Evolutionary conservation across 2,329 filamentous ascomycete genomes (phyloP), one percentile per base, ranked within the genome.

Genomic region (Alternaria ethzedia): DNA sequence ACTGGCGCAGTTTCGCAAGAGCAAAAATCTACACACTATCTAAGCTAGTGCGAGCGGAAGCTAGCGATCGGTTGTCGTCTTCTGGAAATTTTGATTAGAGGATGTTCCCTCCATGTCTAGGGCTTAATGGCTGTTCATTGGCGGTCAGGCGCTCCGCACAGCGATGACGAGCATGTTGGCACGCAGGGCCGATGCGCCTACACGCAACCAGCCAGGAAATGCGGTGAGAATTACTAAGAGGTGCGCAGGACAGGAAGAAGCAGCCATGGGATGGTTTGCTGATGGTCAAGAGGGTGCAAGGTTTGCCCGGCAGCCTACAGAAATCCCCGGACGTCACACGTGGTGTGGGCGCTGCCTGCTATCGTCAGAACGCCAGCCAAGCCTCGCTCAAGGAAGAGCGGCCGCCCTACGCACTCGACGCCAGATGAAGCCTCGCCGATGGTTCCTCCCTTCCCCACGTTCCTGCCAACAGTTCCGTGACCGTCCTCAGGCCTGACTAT

Each of bases 351-450:
- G 57, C 41, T 25, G 51, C 58, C 36, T 41, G 52, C 26, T 30
- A 52, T 58, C 46, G 59, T 52, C 47, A 12, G 21, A 59, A 67
- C 59, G 65, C 60, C 61, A 52, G 57, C 57, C 54, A 58, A 62
- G 59, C n/a, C 55, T 55, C 63, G 30, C 36, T 41, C 60, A 47
- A 59, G 56, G 58, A 64, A 61, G 58, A 61, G 59, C 60, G 59
- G 61, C 63, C 10, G 52, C 61, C 59, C 54, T 66, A 55, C 55
- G 54, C 59, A 62, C 28, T 47, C 30, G 23, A 36, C 54, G 59
- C 45, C 63, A 47, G 60, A 65, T 61, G 64, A 65, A 59, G 66
- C 64, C 58, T 67, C 59, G 64, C 26, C 58, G 30, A 54, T 45
- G 55, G 25, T 44, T 57, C 59, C 15, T 51, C 56, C 44, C 57